These are phyloP conservation scores for Acorus gramineus DNA, from an alignment of 106 monocot genomes.

Conservation along the genomic window DNA sequence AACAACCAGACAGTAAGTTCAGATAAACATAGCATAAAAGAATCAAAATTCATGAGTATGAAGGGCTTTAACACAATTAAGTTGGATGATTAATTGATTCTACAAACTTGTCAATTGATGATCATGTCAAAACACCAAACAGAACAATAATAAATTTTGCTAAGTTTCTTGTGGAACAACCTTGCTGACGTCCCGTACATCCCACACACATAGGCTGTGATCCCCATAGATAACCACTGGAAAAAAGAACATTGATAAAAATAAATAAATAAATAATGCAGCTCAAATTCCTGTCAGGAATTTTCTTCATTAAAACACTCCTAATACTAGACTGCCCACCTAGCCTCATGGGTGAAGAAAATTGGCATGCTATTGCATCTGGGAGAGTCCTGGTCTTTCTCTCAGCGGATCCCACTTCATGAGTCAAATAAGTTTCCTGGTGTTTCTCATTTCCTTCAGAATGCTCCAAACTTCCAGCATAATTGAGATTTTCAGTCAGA, in stretches of 20 bases:
- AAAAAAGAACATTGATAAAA: neutral
- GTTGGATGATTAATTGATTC: too few species aligned
- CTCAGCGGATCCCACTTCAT: neutral
- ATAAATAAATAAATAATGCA: neutral
- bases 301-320: neutral
- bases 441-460: neutral
- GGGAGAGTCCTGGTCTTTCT: neutral
- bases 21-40: neutral
- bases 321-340: neutral
- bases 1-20: neutral
- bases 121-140: too few species aligned
- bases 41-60: neutral
- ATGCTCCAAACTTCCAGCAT: constrained; percentile 1
- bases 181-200: constrained; percentile 1
- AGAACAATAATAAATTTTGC: too few species aligned
- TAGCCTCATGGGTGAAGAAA: constrained; percentile 3
- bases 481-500: neutral
- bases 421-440: neutral
- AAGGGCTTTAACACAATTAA: too few species aligned
- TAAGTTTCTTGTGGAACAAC: neutral
- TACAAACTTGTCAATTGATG: too few species aligned
- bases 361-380: constrained; percentile 7
- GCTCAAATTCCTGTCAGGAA: neutral
- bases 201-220: constrained; percentile 5
- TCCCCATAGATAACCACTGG: constrained; percentile 7